Conservation (phyloP, 176 grass and related monocot genomes). For the Zea luxurians region DNA sequence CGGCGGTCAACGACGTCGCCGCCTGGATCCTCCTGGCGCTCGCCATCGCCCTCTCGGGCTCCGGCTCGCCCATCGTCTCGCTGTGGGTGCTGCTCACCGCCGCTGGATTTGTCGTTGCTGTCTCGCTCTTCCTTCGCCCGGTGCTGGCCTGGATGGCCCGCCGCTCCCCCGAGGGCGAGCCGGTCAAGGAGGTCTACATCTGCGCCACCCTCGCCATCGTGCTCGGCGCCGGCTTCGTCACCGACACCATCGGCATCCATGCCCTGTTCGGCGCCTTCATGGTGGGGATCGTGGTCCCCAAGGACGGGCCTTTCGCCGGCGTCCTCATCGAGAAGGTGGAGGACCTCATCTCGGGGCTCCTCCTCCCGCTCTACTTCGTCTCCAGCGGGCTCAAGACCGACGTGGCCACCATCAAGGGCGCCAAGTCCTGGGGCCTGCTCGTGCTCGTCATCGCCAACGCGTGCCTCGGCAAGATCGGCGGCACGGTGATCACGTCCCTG, state of each 20-base stretch:
- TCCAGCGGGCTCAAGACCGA: slow-evolving; percentile 80
- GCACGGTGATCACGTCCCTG: slow-evolving; percentile 50
- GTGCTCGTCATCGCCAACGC: slow-evolving; percentile 71
- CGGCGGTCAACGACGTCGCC: slow-evolving; percentile 62
- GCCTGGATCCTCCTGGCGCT: slow-evolving; percentile 80
- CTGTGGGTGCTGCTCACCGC: slow-evolving; percentile 74
- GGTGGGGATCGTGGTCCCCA: slow-evolving; percentile 64
- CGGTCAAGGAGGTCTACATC: slow-evolving; percentile 59
- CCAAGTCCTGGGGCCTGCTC: slow-evolving; percentile 66
- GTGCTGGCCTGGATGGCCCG: slow-evolving; percentile 58
- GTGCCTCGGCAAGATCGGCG: slow-evolving; percentile 72
- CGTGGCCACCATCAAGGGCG: slow-evolving; percentile 68
- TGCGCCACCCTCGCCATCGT: slow-evolving; percentile 58
- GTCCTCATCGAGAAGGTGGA: slow-evolving; percentile 79
- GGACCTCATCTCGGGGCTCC: slow-evolving; percentile 68
- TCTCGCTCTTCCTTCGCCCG: slow-evolving; percentile 46
- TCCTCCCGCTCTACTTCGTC: slow-evolving; percentile 86
- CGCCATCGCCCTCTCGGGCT: slow-evolving; percentile 58
- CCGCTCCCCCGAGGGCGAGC: slow-evolving; percentile 56
- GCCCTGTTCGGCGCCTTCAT: slow-evolving; percentile 72
- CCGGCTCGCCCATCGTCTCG: slow-evolving; percentile 55
- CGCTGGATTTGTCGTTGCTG: slow-evolving; percentile 37
- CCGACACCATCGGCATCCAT: slow-evolving; percentile 72
- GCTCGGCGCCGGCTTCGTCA: slow-evolving; percentile 60
- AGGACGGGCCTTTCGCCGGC: slow-evolving; percentile 67